Evolutionary conservation across 495 filamentous ascomycete genomes (phyloP).

Genomic region (Pseudotulostoma volvatum): DNA sequence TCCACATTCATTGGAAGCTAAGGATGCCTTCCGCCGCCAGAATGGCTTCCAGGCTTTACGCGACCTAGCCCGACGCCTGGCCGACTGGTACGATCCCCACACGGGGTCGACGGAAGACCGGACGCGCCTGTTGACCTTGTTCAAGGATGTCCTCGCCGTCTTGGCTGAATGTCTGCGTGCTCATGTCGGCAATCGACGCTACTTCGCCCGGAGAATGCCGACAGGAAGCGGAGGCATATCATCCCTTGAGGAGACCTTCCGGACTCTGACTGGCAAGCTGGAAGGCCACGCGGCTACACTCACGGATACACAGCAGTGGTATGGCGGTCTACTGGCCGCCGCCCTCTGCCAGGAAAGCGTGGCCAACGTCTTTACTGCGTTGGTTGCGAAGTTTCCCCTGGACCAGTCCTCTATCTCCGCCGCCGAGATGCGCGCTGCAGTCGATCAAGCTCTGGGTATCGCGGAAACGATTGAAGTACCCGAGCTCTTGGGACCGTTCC

Average conservation of each 20-base stretch:
- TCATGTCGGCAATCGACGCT: constrained; percentile 74
- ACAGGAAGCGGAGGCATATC: constrained; percentile 64
- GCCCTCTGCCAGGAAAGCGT: constrained; percentile 60
- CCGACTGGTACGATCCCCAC: constrained; percentile 50
- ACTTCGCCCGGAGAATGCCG: constrained; percentile 57
- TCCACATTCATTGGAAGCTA: constrained; percentile 26
- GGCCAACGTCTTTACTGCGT: constrained; percentile 26
- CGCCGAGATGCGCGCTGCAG: constrained; percentile 14
- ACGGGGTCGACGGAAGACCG: constrained; percentile 38
- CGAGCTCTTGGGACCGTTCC: constrained; percentile 23
- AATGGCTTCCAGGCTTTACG: constrained; percentile 66
- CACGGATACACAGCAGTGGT: constrained; percentile 55
- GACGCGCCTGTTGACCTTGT: constrained; percentile 45
- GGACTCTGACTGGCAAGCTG: constrained; percentile 40
- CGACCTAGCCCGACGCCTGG: constrained; percentile 46
- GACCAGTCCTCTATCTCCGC: constrained; percentile 4
- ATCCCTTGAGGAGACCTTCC: constrained; percentile 55
- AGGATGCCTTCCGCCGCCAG: constrained; percentile 73
- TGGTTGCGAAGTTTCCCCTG: constrained; percentile 15
- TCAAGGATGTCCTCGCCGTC: constrained; percentile 52
- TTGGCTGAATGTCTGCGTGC: constrained; percentile 60
- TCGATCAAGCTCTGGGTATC: constrained; percentile 21
- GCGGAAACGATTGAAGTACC: constrained; percentile 28
- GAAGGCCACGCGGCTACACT: constrained; percentile 33
- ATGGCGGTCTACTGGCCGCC: constrained; percentile 72